Evolutionary conservation across 225 moss, liverwort and hornwort species (phyloP), one percentile per base, ranked within the genome.

Genomic region (Marchantia polymorpha): DNA sequence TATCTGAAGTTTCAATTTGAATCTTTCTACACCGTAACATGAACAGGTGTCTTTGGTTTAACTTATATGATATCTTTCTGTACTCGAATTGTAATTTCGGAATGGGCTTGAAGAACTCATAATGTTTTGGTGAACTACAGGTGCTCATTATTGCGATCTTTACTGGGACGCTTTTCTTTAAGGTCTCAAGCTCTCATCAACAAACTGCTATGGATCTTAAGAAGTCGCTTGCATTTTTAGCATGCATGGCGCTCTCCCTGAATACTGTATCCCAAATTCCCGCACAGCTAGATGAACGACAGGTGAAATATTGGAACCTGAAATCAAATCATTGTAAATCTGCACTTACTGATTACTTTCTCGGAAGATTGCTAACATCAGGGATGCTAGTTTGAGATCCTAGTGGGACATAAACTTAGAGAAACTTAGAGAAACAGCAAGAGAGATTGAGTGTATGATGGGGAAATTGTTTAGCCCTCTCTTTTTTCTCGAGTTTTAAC

Each of bases 201-300:
- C 87, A 88, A 52, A 29, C 89, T 79, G 74, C 83, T 52, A 95
- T 92, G 92, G 94, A 95, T 82, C 75, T 95, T 50, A 88, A 87
- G 73, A 95, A 89, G 79, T 92, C 94, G 30, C 91, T 95, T 14
- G 89, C 94, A 20, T 95, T 95, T 84, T 79, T 90, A 68, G 94
- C 92, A 74, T 87, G 89, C 79, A 95, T 95, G 94, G 89, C 94
- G 30, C 84, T 95, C 75, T 92, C 94, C 72, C 70, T 95, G 69
- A 92, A 92, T 77, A 92, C 91, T 12, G 89, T 95, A 39, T 91
- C 89, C 9, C 94, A 95, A 69, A 95, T 95, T 75, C 92, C 92
- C 66, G 60, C 89, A 75, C 92, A 92, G 79, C 73, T 95, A 39
- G 94, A 95, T 81, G 92, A 92, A 79, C 86, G 91, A 64, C 87